Percentiles rank a stretch among this genome's conserved stretches.
These are phyloP conservation scores for Porcisia hertigi DNA, from an alignment of 208 protist genomes.

Conservation along the genomic window DNA sequence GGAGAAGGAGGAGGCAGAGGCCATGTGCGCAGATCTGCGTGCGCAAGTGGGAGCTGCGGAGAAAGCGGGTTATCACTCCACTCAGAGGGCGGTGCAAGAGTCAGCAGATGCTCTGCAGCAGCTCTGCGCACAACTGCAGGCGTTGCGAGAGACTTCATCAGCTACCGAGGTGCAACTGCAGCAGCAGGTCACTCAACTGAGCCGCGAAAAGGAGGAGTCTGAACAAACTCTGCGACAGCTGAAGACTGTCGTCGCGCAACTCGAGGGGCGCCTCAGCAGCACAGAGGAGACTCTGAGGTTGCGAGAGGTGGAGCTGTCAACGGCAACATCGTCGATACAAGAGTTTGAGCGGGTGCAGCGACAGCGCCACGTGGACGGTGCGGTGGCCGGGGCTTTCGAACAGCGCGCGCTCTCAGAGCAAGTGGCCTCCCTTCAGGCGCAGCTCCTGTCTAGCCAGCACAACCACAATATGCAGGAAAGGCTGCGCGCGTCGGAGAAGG, in stretches of 20 bases:
- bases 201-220: constrained; percentile 10
- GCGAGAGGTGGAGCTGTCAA: constrained; percentile 15
- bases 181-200: constrained; percentile 16
- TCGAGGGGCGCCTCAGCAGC: constrained; percentile 12
- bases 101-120: constrained; percentile 16
- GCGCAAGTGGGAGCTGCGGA: constrained; percentile 9
- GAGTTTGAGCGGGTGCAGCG: constrained; percentile 12
- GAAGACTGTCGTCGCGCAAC: constrained; percentile 10
- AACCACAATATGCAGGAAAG: constrained; percentile 18
- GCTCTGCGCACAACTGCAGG: constrained; percentile 24
- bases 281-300: constrained; percentile 11
- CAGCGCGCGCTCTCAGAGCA: constrained; percentile 12
- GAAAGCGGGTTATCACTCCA: neutral
- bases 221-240: constrained; percentile 11
- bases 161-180: constrained; percentile 16
- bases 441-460: constrained; percentile 19
- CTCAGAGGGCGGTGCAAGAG: neutral
- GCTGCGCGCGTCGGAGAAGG: constrained; percentile 34
- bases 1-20: constrained; percentile 13
- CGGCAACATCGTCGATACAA: constrained; percentile 2
- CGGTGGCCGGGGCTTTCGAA: constrained; percentile 13
- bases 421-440: constrained; percentile 22
- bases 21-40: constrained; percentile 5
- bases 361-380: constrained; percentile 15
- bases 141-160: constrained; percentile 4